phyloP scores from a whole-genome alignment of 441 rosid genomes.

The Gossypium trilobum region DNA sequence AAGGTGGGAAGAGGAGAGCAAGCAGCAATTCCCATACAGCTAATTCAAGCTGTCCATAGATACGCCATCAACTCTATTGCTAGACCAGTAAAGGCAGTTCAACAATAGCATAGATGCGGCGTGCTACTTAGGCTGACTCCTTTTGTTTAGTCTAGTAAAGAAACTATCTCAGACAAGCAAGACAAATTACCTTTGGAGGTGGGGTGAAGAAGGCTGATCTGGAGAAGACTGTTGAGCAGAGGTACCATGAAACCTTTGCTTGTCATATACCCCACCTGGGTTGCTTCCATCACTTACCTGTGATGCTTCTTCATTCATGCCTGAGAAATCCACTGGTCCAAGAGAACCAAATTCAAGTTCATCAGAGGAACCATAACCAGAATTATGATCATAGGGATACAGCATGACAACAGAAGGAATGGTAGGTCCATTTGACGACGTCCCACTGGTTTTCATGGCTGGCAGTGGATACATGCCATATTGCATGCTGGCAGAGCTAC shows the following conservation, averaged over 20 bases:
- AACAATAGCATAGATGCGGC: neutral
- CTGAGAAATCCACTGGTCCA: slow-evolving; percentile 42
- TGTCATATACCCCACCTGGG: slow-evolving; percentile 38
- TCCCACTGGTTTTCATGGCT: slow-evolving; percentile 43
- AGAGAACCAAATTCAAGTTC: slow-evolving; percentile 74
- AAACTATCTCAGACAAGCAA: slow-evolving; percentile 9
- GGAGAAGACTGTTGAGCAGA: slow-evolving; percentile 55
- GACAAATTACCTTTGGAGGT: slow-evolving; percentile 38
- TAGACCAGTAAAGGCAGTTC: neutral
- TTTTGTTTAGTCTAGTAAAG: slow-evolving; percentile 7
- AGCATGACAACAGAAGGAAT: slow-evolving; percentile 68
- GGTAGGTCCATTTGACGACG: slow-evolving; percentile 55
- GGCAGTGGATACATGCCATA: slow-evolving; percentile 64
- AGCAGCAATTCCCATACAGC: slow-evolving; percentile 1
- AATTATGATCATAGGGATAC: slow-evolving; percentile 59
- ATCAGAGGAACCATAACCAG: slow-evolving; percentile 40
- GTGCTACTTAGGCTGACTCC: slow-evolving; percentile 5
- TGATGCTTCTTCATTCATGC: slow-evolving; percentile 31
- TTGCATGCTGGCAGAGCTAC: slow-evolving; percentile 42
- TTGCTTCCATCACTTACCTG: slow-evolving; percentile 41
- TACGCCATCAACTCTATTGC: neutral
- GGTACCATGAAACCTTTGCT: slow-evolving; percentile 49
- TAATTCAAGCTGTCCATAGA: neutral
- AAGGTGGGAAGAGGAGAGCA: neutral
- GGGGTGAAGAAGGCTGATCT: slow-evolving; percentile 78